Base-by-base conservation (phyloP, 768 basidiomycete species). In the Pleurotus ostreatus region DNA sequence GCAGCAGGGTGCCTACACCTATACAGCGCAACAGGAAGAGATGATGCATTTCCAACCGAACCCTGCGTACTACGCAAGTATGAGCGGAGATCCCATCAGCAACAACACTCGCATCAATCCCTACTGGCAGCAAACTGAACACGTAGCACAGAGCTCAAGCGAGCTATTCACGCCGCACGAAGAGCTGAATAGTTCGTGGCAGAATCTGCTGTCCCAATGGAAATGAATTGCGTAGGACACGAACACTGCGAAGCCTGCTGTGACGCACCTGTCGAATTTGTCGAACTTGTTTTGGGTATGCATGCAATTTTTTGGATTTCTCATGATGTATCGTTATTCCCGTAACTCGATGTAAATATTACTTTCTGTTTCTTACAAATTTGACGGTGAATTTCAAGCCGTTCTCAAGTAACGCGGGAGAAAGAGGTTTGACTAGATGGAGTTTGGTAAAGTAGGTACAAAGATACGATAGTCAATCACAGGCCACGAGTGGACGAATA, bases 131-230 rank as follows among this genome's bases (percentile, higher is more conserved):
- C 40, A n/a, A 60, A 38, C 23, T 49, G 30, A 34, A 11, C 69
- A n/a, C 67, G 12, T 45, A n/a, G 18, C 23, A 16, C 54, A 55
- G 26, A 25, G 23, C 13, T n/a, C 45, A 2, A 26, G 41, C 18
- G 54, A 55, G 4, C 25, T 38, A 23, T 46, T 45, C 18, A 25
- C 71, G 30, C 63, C 68, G 23, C 68, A 12, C 8, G 51, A 71
- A 23, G 76, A 77, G 57, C 57, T 75, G 34, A 66, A 67, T 54
- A 74, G 75, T 52, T 73, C 78, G 11, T 81, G 79, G 79, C 74
- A 76, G 44, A 78, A 76, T 59, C 74, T 80, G 47, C 66, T 77
- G 63, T 69, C 76, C 13, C 78, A 78, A 57, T 80, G 74, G 59
- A 62, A 61, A 63, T 62, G 16, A 40, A 8, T 6, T 5, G n/a